phyloP scores from a whole-genome alignment of 805 yeast species.

The Yarrowia sp. region DNA sequence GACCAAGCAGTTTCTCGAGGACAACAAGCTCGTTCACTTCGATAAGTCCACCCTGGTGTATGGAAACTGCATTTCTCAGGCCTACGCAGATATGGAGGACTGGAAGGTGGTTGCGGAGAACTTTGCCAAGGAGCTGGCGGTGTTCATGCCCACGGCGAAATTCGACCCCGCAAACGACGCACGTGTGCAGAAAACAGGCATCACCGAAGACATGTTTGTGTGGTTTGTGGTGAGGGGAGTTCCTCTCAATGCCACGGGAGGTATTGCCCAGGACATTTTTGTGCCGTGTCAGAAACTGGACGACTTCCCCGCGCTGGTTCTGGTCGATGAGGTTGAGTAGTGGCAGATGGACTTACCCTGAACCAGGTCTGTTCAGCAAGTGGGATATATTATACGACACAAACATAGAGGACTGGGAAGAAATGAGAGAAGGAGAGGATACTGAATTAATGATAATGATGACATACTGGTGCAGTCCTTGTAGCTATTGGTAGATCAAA shows the following conservation, averaged over 20 bases:
- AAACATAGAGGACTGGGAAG: too few relatives aligned
- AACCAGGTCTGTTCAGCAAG: too few relatives aligned
- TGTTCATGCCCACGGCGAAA: conserved; percentile 33
- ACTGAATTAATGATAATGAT: too few relatives aligned
- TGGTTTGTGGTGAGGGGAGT: conserved; percentile 27
- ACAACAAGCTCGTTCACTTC: conserved; percentile 13
- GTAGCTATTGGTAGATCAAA: too few relatives aligned
- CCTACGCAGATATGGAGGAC: conserved; percentile 20
- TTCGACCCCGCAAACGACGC: conserved; percentile 30
- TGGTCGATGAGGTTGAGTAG: conserved; percentile 22
- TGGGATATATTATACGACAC: too few relatives aligned
- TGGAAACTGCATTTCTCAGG: conserved; percentile 30
- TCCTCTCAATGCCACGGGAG: conserved; percentile 25
- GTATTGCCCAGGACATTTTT: conserved; percentile 30
- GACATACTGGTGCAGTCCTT: too few relatives aligned
- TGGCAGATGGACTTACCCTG: too few relatives aligned
- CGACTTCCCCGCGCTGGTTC: conserved; percentile 27
- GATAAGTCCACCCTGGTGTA: conserved; percentile 21
- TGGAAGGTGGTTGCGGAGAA: conserved; percentile 18
- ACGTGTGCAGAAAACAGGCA: neutral
- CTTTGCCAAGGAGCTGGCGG: conserved; percentile 33
- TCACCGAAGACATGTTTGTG: conserved; percentile 34
- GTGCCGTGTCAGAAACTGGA: conserved; percentile 31
- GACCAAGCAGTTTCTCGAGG: conserved; percentile 18
- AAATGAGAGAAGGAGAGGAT: too few relatives aligned